Conservation (phyloP, 2,329 filamentous ascomycete genomes). For the Alternaria sp. region DNA sequence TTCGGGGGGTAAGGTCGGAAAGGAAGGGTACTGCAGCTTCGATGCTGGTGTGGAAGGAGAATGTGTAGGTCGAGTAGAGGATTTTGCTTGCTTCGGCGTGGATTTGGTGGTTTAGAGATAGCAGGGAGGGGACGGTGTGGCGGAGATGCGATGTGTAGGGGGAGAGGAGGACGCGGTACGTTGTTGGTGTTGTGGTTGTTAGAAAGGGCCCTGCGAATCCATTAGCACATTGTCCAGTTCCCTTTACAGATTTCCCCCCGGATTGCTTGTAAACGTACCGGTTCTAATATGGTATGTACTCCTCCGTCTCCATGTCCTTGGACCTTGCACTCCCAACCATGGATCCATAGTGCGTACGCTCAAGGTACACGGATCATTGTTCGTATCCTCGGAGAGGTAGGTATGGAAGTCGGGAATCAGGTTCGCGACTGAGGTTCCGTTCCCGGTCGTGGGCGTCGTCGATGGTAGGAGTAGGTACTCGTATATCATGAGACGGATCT, state of each 20-base stretch:
- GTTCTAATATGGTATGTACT: constrained; percentile 51
- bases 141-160: constrained; percentile 58
- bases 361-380: constrained; percentile 47
- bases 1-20: constrained; percentile 62
- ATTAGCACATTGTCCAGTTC: constrained; percentile 21
- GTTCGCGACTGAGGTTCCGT: constrained; percentile 45
- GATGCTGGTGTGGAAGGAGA: constrained; percentile 68
- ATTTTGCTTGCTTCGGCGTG: constrained; percentile 65
- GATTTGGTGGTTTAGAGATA: constrained; percentile 48
- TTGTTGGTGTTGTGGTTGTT: constrained; percentile 60
- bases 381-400: constrained; percentile 49
- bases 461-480: constrained; percentile 54
- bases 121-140: constrained; percentile 44
- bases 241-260: background rate
- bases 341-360: constrained; percentile 57
- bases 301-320: constrained; percentile 44
- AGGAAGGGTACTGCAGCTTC: constrained; percentile 70
- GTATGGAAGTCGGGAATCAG: constrained; percentile 54
- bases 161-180: constrained; percentile 62
- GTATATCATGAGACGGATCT: constrained; percentile 60
- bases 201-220: constrained; percentile 51
- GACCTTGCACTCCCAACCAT: constrained; percentile 36
- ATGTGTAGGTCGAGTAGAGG: constrained; percentile 65
- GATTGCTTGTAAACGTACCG: constrained; percentile 32
- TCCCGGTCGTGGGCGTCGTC: constrained; percentile 38